Base-by-base conservation (phyloP, 345 rosid genomes). In the Brassica juncea region DNA sequence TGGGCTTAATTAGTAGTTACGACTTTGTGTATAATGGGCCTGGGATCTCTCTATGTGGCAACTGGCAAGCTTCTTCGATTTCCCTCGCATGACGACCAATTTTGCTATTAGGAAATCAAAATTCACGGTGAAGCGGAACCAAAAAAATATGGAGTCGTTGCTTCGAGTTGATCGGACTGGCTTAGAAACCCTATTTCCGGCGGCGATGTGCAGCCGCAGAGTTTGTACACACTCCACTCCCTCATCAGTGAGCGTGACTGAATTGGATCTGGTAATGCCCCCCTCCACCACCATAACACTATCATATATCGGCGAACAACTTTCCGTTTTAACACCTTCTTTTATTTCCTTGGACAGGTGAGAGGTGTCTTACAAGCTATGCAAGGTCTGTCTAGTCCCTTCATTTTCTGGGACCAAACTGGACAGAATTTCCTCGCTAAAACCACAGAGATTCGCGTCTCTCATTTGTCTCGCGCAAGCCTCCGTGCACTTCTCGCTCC, bases 371-470 rank as follows among this genome's bases (percentile, higher is more conserved):
- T 90, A 71, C 86, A 87, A 84, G 89, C 91, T 86, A 55, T 92
- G 78, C 97, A 94, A 83, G 99, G 99, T n/a, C 77, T 94, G 4
- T 86, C 99, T 11, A 81, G 86, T 83, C 84, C 90, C 14, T 74
- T 85, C 70, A 81, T 94, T 35, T 67, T 28, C 25, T 94, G 97
- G 99, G 95, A 92, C 78, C 76, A 81, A 14, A 82, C 8, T 66
- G 65, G 59, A 32, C 83, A 75, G 55, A 77, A 77, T 58, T 94
- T 87, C 81, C 55, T 75, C 34, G 84, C 81, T 44, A 85, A 74
- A 57, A 69, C 64, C 59, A 49, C 55, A 1, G 94, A 92, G 80
- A 81, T 92, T 37, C 86, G 86, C 73, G 82, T 92, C 64, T 71
- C 92, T 42, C 97, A 92, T 80, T 87, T 94, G 78, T 92, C 98